Conservation (phyloP, 192 early-diverging fungal genomes). For the Linderina pennispora region DNA sequence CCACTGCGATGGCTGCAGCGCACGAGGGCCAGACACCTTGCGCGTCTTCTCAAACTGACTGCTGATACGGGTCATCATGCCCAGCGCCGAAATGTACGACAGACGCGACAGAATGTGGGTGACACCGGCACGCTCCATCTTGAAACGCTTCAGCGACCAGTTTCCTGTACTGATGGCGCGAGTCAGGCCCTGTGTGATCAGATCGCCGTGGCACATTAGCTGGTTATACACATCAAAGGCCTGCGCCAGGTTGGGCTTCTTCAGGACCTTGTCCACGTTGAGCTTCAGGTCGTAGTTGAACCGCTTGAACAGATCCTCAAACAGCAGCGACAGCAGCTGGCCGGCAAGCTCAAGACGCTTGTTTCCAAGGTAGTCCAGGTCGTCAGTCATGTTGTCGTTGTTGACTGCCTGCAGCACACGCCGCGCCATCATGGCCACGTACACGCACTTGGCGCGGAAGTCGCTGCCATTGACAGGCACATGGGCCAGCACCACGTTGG, state of each 20-base stretch:
- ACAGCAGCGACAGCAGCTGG: slow-evolving; percentile 85
- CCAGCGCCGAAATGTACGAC: slow-evolving; percentile 89
- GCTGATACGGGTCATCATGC: slow-evolving; percentile 96
- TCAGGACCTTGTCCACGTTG: slow-evolving; percentile 85
- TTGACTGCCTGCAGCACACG: slow-evolving; percentile 82
- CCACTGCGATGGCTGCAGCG: slow-evolving; percentile 95
- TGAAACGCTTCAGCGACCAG: slow-evolving; percentile 98
- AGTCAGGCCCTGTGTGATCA: slow-evolving; percentile 88
- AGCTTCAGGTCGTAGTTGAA: slow-evolving; percentile 85
- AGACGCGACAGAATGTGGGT: slow-evolving; percentile 93
- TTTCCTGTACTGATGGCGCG: slow-evolving; percentile 95
- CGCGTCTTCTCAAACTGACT: slow-evolving; percentile 98
- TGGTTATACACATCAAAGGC: slow-evolving; percentile 85
- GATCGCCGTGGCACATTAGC: slow-evolving; percentile 62
- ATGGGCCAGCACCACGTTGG: slow-evolving; percentile 82
- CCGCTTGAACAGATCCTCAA: slow-evolving; percentile 97
- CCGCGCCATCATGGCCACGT: slow-evolving; percentile 90
- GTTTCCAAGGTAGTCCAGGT: slow-evolving; percentile 98
- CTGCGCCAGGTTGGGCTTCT: slow-evolving; percentile 77
- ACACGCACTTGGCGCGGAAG: slow-evolving; percentile 88
- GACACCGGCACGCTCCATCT: slow-evolving; percentile 97
- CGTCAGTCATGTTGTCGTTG: slow-evolving; percentile 79
- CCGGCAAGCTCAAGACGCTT: slow-evolving; percentile 98
- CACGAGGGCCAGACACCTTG: slow-evolving; percentile 95
- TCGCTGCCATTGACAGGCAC: slow-evolving; percentile 84